Evolutionary conservation across 495 filamentous ascomycete species (phyloP).

Genomic region (Chaetomium fimeti): DNA sequence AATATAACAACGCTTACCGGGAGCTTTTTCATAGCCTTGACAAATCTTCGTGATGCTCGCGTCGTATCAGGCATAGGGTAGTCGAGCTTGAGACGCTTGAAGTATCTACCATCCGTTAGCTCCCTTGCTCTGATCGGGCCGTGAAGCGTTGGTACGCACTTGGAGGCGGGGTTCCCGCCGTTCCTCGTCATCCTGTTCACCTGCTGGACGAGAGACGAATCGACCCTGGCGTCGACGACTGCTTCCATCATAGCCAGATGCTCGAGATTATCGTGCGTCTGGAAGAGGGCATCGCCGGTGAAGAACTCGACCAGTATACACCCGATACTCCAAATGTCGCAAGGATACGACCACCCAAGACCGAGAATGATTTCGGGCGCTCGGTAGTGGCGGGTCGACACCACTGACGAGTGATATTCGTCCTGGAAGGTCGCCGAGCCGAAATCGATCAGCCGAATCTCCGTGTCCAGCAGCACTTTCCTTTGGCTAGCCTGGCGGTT

Average conservation of each 20-base stretch:
- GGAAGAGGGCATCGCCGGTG: conserved; percentile 95
- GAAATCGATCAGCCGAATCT: conserved; percentile 97
- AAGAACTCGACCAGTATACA: conserved; percentile 99
- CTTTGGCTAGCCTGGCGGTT: conserved; percentile 77
- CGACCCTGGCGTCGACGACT: conserved; percentile 73
- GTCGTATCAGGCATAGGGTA: conserved; percentile 88
- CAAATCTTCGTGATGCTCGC: conserved; percentile 84
- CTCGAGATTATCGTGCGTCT: conserved; percentile 97
- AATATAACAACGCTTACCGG: conserved; percentile 57
- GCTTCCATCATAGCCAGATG: conserved; percentile 99
- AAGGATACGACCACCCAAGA: conserved; percentile 95
- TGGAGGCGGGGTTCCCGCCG: conserved; percentile 70
- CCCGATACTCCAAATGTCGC: conserved; percentile 98
- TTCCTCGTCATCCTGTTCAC: conserved; percentile 67
- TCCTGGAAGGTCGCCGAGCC: conserved; percentile 97
- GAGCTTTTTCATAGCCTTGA: conserved; percentile 89
- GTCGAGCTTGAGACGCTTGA: conserved; percentile 77
- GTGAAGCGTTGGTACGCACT: conserved; percentile 57
- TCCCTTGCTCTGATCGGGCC: not conserved
- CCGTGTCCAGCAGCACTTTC: conserved; percentile 86
- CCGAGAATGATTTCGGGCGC: conserved; percentile 97
- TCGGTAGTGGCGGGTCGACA: conserved; percentile 92
- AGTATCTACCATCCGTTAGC: conserved; percentile 62
- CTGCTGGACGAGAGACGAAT: conserved; percentile 69
- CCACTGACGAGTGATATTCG: conserved; percentile 96